These are phyloP conservation scores for Draba incana DNA, from an alignment of 345 rosid genomes.

Conservation along the genomic window DNA sequence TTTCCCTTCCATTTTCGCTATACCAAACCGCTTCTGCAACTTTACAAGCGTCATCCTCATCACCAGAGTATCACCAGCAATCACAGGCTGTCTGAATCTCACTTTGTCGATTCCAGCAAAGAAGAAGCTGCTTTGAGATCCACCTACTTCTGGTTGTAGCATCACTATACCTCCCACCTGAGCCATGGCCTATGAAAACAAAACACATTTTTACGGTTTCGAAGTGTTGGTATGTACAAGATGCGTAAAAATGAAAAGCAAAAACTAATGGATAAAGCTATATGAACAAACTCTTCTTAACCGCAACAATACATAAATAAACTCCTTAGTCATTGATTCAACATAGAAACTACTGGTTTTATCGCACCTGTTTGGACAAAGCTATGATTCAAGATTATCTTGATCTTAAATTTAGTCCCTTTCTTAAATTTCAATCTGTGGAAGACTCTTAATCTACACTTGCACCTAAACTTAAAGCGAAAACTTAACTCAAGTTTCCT, in stretches of 20 bases:
- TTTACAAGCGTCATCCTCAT: conserved; percentile 92
- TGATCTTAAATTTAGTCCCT: not conserved
- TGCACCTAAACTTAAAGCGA: conserved; percentile 2
- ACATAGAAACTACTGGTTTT: conserved; percentile 1
- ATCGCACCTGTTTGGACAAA: not conserved
- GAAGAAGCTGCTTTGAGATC: conserved; percentile 78
- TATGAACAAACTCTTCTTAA: not conserved
- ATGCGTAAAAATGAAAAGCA: too few relatives aligned
- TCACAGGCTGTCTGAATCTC: conserved; percentile 92
- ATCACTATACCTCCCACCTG: conserved; percentile 93
- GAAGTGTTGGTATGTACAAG: not conserved
- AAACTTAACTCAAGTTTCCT: not conserved
- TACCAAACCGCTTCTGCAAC: conserved; percentile 88
- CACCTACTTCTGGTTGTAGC: conserved; percentile 93
- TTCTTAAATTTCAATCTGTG: not conserved
- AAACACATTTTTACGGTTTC: not conserved
- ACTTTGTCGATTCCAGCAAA: conserved; percentile 95
- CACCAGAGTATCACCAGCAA: conserved; percentile 95
- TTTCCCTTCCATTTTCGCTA: conserved; percentile 97
- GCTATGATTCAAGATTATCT: conserved; percentile 5
- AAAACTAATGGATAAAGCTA: too few relatives aligned
- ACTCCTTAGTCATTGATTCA: not conserved
- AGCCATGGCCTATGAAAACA: conserved; percentile 80
- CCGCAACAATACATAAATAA: not conserved
- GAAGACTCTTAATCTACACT: not conserved